Evolutionary conservation across 2,329 filamentous ascomycete genomes (phyloP).

Genomic region (Neofusicoccum cordaticola): DNA sequence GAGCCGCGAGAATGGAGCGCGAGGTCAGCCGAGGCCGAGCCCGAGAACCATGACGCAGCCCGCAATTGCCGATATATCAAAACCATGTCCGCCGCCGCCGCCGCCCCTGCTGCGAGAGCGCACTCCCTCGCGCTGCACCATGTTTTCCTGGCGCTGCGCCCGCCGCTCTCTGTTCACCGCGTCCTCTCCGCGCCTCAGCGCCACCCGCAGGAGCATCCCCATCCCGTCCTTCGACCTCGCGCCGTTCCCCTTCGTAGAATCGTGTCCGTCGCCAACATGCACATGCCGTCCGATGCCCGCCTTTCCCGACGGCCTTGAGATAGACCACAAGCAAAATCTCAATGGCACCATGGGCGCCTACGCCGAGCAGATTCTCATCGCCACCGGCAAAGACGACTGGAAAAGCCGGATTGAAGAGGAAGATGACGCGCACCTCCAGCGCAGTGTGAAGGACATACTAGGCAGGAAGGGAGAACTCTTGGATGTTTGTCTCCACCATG

Average conservation of each 20-base stretch:
- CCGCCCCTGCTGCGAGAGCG: neutral
- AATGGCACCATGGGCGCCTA: constrained; percentile 77
- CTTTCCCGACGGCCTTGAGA: constrained; percentile 56
- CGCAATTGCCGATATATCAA: neutral
- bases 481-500: constrained; percentile 41
- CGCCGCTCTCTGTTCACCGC: constrained; percentile 8
- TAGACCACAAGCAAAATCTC: constrained; percentile 68
- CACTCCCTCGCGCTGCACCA: constrained; percentile 1
- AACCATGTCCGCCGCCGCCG: neutral
- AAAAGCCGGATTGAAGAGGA: constrained; percentile 77
- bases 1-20: neutral
- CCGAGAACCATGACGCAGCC: neutral
- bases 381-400: constrained; percentile 80
- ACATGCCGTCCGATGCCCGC: constrained; percentile 64
- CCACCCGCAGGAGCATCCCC: constrained; percentile 15
- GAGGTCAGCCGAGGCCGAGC: neutral
- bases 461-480: constrained; percentile 42
- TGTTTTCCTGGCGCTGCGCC: constrained; percentile 5
- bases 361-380: constrained; percentile 77
- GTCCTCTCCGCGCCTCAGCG: constrained; percentile 4
- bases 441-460: constrained; percentile 62
- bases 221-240: constrained; percentile 23
- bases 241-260: constrained; percentile 45
- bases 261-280: constrained; percentile 76
- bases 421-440: constrained; percentile 53